These are phyloP conservation scores for Colletotrichum cereale DNA, from an alignment of 2,329 filamentous ascomycete species.

Conservation along the genomic window DNA sequence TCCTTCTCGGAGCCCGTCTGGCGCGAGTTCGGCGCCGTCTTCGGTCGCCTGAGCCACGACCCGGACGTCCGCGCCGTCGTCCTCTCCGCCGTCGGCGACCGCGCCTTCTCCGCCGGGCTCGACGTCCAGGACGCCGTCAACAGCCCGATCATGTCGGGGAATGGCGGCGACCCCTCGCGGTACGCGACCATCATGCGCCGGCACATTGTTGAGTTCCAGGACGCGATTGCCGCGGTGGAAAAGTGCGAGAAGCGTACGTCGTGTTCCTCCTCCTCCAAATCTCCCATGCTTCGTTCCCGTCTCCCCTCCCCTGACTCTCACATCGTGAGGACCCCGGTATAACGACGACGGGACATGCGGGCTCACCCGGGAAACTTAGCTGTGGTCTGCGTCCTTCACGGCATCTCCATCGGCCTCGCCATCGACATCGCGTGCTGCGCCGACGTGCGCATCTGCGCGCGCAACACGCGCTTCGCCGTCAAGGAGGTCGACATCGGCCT, in stretches of 20 bases:
- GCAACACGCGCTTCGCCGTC: constrained; percentile 73
- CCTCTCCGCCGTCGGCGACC: constrained; percentile 83
- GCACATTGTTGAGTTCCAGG: constrained; percentile 84
- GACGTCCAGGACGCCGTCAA: constrained; percentile 79
- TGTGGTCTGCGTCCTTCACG: constrained; percentile 86
- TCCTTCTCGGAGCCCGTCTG: constrained; percentile 89
- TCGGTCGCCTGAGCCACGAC: constrained; percentile 78
- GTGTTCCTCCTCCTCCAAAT: constrained; percentile 2
- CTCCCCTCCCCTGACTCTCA: background rate
- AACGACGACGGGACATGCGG: background rate
- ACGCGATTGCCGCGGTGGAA: constrained; percentile 80
- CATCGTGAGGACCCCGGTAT: background rate
- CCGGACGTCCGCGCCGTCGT: constrained; percentile 81
- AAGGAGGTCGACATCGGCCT: constrained; percentile 88
- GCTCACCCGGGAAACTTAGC: constrained; percentile 59
- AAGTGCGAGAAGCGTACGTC: constrained; percentile 86
- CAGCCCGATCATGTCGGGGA: constrained; percentile 55
- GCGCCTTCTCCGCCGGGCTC: constrained; percentile 87
- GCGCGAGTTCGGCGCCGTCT: constrained; percentile 81
- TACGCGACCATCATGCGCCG: constrained; percentile 72
- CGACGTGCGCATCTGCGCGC: constrained; percentile 76
- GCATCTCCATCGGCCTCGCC: constrained; percentile 80
- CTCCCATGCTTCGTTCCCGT: background rate
- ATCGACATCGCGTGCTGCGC: constrained; percentile 79
- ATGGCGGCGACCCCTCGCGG: constrained; percentile 70